phyloP scores from a whole-genome alignment of 2,329 filamentous ascomycete species.

The Clonostachys rosea region DNA sequence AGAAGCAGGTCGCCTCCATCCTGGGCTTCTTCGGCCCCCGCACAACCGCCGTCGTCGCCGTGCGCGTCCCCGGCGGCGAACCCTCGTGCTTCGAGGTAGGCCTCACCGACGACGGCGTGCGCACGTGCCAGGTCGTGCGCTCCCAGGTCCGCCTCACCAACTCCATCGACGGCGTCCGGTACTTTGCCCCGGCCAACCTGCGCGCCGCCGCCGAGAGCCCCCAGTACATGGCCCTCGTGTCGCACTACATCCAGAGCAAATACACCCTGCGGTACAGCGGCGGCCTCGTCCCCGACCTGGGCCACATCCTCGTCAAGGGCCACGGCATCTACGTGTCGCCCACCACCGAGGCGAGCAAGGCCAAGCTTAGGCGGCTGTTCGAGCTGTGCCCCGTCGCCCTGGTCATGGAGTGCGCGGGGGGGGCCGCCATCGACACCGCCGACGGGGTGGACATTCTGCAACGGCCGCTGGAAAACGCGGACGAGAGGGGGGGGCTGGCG shows the following conservation, averaged over 20 bases:
- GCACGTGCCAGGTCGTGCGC: slow-evolving; percentile 31
- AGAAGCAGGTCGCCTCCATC: slow-evolving; percentile 40
- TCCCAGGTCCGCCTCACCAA: slow-evolving; percentile 26
- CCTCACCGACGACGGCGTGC: slow-evolving; percentile 16
- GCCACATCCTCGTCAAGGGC: slow-evolving; percentile 55
- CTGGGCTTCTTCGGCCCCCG: slow-evolving; percentile 51
- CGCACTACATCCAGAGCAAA: slow-evolving; percentile 40
- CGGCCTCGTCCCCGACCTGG: slow-evolving; percentile 56
- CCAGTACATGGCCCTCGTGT: slow-evolving; percentile 43
- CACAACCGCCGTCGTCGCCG: slow-evolving; percentile 49
- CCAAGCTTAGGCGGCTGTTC: slow-evolving; percentile 55
- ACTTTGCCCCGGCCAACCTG: slow-evolving; percentile 60
- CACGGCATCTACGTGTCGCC: slow-evolving; percentile 59
- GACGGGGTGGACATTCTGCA: slow-evolving; percentile 35
- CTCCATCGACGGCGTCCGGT: slow-evolving; percentile 39
- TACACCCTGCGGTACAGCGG: slow-evolving; percentile 59
- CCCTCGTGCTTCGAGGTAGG: slow-evolving; percentile 47
- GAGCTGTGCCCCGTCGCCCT: slow-evolving; percentile 57
- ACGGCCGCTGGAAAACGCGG: slow-evolving; percentile 27
- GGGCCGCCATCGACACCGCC: slow-evolving; percentile 44
- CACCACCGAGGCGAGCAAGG: slow-evolving; percentile 41
- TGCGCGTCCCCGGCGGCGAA: slow-evolving; percentile 35
- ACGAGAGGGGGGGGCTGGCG: slow-evolving; percentile 44
- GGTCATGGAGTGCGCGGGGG: slow-evolving; percentile 55
- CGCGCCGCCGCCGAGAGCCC: slow-evolving; percentile 47